Evolutionary conservation across 2,329 filamentous ascomycete genomes (phyloP).

Genomic region (Juglanconis sp.): DNA sequence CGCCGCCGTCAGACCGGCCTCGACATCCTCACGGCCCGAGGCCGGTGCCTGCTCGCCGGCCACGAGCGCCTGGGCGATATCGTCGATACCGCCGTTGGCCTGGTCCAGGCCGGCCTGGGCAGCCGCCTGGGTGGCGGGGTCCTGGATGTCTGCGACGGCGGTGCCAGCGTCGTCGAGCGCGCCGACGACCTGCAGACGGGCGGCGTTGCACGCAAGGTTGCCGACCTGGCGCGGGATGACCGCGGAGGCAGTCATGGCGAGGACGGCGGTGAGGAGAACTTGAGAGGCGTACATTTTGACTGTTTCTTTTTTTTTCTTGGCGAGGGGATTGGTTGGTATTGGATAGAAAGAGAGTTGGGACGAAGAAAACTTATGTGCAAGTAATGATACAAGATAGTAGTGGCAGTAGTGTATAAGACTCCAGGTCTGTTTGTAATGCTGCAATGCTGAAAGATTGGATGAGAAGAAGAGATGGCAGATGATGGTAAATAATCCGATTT

Average conservation of each 20-base stretch:
- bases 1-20: constrained; percentile 1
- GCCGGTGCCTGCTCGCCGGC: not conserved
- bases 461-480: no score
- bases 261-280: constrained; percentile 1
- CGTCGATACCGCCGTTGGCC: not conserved
- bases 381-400: no score
- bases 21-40: not conserved
- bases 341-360: no score
- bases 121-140: not conserved
- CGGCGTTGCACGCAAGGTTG: constrained; percentile 1
- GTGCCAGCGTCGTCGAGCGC: not conserved
- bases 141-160: not conserved
- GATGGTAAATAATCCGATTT: no score
- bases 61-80: not conserved
- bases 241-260: constrained; percentile 4
- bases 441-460: no score
- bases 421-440: no score
- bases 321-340: no score
- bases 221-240: constrained; percentile 4
- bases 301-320: no score
- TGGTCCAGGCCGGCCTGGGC: constrained; percentile 3
- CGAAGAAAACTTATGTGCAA: no score
- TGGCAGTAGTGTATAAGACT: no score
- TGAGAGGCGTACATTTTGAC: no score
- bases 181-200: not conserved